Percentiles rank a stretch among this genome's conserved stretches.
These are phyloP conservation scores for Entamoeba dispar DNA, from an alignment of 208 protist species.

Conservation along the genomic window DNA sequence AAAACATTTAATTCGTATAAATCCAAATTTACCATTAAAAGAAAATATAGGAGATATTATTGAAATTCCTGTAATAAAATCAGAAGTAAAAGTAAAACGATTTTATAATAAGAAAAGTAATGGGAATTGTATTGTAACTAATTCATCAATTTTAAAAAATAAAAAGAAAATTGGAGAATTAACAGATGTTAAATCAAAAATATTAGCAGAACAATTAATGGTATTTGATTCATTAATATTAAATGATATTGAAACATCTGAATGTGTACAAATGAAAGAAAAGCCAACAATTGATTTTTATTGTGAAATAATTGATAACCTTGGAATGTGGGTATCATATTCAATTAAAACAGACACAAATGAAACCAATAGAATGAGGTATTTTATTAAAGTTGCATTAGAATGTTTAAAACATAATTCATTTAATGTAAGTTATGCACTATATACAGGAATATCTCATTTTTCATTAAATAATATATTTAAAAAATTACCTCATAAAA, in stretches of 20 bases:
- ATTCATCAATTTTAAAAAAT: background rate
- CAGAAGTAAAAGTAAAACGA: background rate
- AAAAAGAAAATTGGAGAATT: background rate
- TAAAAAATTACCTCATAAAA: background rate
- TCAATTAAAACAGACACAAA: background rate
- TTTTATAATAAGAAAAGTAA: background rate
- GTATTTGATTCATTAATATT: background rate
- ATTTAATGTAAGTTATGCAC: background rate
- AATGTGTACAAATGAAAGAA: background rate
- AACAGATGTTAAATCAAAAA: background rate
- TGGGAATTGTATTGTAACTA: background rate
- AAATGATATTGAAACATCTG: background rate
- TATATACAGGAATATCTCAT: background rate
- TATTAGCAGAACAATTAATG: background rate
- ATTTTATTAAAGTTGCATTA: background rate
- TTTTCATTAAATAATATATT: background rate
- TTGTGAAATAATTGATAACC: background rate
- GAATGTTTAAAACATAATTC: background rate
- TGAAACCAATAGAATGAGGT: background rate
- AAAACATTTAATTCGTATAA: background rate
- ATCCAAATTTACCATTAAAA: background rate
- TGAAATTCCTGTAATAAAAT: background rate
- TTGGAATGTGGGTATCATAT: background rate
- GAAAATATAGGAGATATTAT: background rate
- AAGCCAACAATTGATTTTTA: background rate